Base-by-base conservation (phyloP, 495 filamentous ascomycete species). In the Aspergillus egyptiacus region DNA sequence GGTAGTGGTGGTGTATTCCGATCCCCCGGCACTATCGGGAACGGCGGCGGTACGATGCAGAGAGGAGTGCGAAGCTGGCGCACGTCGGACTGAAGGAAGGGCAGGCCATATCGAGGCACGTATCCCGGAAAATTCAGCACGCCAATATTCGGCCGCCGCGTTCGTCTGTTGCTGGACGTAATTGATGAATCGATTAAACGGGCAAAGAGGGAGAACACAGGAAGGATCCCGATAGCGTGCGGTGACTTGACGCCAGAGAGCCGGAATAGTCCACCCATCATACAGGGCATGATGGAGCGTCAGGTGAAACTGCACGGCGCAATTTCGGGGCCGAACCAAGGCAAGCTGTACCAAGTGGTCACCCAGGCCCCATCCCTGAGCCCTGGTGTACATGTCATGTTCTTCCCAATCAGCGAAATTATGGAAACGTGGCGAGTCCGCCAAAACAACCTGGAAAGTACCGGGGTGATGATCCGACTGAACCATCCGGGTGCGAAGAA, bases 1-100 rank as follows among this genome's bases (percentile, higher is more conserved):
- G 0, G 74, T 73, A 2, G 78, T 52, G 0, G 76, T 27, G 24
- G 24, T 27, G 80, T 20, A 46, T 54, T 1, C 37, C 46, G 18
- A 27, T 27, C 25, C 4, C 6, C 2, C 3, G 28, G n/a, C n/a
- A 31, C 10, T 31, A 11, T 31, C 8, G 43, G 23, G 8, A 43
- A 32, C 4, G 22, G 23, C 1, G 43, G 23, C 6, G 31, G 25
- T 27, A 11, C 13, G 18, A n/a, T n/a, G n/a, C n/a, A n/a, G n/a
- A n/a, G n/a, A n/a, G n/a, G n/a, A n/a, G n/a, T n/a, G n/a, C n/a
- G n/a, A n/a, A n/a, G n/a, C n/a, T n/a, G n/a, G n/a, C n/a, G n/a
- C n/a, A n/a, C n/a, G n/a, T n/a, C n/a, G n/a, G n/a, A n/a, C n/a
- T n/a, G n/a, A 9, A 15, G 13, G 6, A 27, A 22, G 23, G 10